Conservation (phyloP, 2,329 filamentous ascomycete species). For the Ascochyta clinopodiicola region DNA sequence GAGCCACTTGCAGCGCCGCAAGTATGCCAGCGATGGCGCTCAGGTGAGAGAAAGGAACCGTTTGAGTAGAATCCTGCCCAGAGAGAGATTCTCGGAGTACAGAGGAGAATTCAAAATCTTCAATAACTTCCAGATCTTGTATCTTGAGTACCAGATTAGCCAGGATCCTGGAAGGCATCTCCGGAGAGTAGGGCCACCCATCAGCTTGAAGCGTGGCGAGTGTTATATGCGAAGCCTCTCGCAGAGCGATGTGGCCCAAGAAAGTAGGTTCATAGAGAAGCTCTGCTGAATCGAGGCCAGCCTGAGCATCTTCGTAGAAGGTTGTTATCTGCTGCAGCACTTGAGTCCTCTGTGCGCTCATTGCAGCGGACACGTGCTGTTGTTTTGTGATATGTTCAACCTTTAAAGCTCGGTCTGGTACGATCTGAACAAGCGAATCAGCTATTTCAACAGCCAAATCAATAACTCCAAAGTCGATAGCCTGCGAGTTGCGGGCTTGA, state of each 20-base stretch:
- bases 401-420: slow-evolving; percentile 46
- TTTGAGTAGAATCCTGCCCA: background rate
- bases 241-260: slow-evolving; percentile 39
- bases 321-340: slow-evolving; percentile 30
- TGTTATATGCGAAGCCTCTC: slow-evolving; percentile 39
- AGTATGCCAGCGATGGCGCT: slow-evolving; percentile 43
- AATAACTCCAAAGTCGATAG: slow-evolving; percentile 25
- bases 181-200: slow-evolving; percentile 22
- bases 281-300: slow-evolving; percentile 42
- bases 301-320: slow-evolving; percentile 48
- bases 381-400: slow-evolving; percentile 13
- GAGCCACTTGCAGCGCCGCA: slow-evolving; percentile 40
- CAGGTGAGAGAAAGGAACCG: slow-evolving; percentile 37
- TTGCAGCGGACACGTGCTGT: slow-evolving; percentile 7
- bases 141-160: slow-evolving; percentile 44
- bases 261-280: slow-evolving; percentile 34
- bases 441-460: slow-evolving; percentile 44
- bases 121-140: slow-evolving; percentile 31
- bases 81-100: slow-evolving; percentile 34
- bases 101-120: slow-evolving; percentile 33
- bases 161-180: slow-evolving; percentile 43
- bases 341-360: slow-evolving; percentile 14
- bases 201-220: slow-evolving; percentile 27
- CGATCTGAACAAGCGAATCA: slow-evolving; percentile 46
- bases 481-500: slow-evolving; percentile 4